Conservation (phyloP, 1,284 basidiomycete species). For the Phaffia rhodozyma region DNA sequence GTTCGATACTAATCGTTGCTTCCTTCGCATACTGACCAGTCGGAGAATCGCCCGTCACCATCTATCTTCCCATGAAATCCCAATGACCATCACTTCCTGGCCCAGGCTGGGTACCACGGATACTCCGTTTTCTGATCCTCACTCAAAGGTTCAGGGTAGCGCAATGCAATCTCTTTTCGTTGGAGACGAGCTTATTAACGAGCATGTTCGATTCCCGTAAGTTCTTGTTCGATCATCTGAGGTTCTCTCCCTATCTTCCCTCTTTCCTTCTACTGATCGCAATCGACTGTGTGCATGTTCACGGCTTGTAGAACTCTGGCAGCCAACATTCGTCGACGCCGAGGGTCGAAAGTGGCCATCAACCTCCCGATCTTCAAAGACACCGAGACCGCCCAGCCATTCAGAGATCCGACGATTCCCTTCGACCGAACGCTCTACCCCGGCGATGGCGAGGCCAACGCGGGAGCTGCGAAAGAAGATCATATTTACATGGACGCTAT, state of each 20-base stretch:
- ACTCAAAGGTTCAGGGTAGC: slow-evolving; percentile 61
- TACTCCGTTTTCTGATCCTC: slow-evolving; percentile 76
- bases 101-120: slow-evolving; percentile 80
- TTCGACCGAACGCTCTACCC: slow-evolving; percentile 66
- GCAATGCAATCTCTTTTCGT: slow-evolving; percentile 87
- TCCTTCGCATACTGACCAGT: slow-evolving; percentile 36
- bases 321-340: slow-evolving; percentile 80
- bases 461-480: slow-evolving; percentile 59
- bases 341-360: slow-evolving; percentile 89
- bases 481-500: slow-evolving; percentile 99
- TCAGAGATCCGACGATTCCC: slow-evolving; percentile 80
- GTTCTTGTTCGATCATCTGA: slow-evolving; percentile 32
- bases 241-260: slow-evolving; percentile 2
- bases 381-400: slow-evolving; percentile 70
- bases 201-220: slow-evolving; percentile 92
- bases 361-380: slow-evolving; percentile 92
- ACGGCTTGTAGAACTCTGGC: slow-evolving; percentile 62
- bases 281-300: not conserved
- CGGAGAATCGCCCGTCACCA: slow-evolving; percentile 73
- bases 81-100: slow-evolving; percentile 90
- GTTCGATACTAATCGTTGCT: not conserved
- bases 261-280: not conserved
- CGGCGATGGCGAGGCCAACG: slow-evolving; percentile 75
- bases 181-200: slow-evolving; percentile 91
- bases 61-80: slow-evolving; percentile 73